Evolutionary conservation across 306 rosid genomes (phyloP).

Genomic region (Sesbania bispinosa): DNA sequence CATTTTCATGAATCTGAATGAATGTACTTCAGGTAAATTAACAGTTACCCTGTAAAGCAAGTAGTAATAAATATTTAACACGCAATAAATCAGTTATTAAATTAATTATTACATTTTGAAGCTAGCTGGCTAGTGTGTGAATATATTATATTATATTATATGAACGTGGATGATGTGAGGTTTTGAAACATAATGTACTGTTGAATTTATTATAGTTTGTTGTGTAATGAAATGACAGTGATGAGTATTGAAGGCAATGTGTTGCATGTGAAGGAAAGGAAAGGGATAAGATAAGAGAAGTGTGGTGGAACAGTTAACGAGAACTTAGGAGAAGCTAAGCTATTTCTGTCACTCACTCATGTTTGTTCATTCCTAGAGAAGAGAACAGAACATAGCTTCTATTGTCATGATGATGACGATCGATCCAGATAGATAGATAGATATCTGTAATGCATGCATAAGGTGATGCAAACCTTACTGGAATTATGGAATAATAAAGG

Average conservation of each 20-base stretch:
- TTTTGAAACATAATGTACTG: slow-evolving; percentile 4
- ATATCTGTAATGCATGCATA: slow-evolving; percentile 27
- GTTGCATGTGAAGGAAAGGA: slow-evolving; percentile 26
- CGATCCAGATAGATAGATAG: neutral
- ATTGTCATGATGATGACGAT: slow-evolving; percentile 39
- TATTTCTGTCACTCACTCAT: neutral
- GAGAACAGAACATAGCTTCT: slow-evolving; percentile 24
- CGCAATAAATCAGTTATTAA: neutral
- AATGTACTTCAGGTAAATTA: slow-evolving; percentile 26
- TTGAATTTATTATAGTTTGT: slow-evolving; percentile 31
- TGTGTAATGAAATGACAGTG: slow-evolving; percentile 29
- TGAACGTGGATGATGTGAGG: slow-evolving; percentile 24
- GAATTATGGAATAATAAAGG: slow-evolving; percentile 23
- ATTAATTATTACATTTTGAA: neutral
- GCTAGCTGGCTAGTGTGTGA: no score
- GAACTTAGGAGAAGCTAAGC: slow-evolving; percentile 28
- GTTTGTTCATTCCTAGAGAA: slow-evolving; percentile 20
- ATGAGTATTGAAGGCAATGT: slow-evolving; percentile 27
- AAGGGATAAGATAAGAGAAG: slow-evolving; percentile 19
- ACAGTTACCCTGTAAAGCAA: slow-evolving; percentile 4
- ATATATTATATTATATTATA: no score
- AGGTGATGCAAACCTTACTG: slow-evolving; percentile 36
- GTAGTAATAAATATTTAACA: neutral
- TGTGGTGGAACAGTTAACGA: slow-evolving; percentile 38
- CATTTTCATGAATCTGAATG: slow-evolving; percentile 31